Evolutionary conservation across 1,284 basidiomycete genomes (phyloP), one percentile per base, ranked within the genome.

Genomic region (Singerocomus rubriflavus): DNA sequence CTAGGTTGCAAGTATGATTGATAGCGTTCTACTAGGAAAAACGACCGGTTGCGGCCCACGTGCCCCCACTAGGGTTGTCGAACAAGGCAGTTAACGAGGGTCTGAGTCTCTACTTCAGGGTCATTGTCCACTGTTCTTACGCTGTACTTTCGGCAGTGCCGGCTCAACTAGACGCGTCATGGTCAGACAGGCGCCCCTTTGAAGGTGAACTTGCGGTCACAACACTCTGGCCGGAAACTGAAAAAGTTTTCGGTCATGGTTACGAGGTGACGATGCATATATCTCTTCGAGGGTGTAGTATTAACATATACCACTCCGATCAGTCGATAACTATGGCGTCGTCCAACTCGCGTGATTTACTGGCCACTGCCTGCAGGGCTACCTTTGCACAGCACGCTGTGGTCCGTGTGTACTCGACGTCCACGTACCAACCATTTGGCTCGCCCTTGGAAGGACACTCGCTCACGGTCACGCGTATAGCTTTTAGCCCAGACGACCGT

Each of bases 211-310:
- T 99, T 1, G 85, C 91, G 0, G 80, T 85, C 0, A 79, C 82
- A 12, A 98, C 96, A 0, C 78, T 99, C 0, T 99, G 97, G 97
- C 96, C 96, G 0, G 97, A 99, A 71, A 75, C 87, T 1, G 96
- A 99, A 64, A 99, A 99, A 68, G 76, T 99, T 3, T 99, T 98
- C 67, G 97, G 96, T 1, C 97, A 99, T 69, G 94, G 94, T 31
- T 98, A 98, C 65, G 97, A 99, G 79, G 88, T 93, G 56, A 51
- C 65, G 57, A 25, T 27, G 26, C 14, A 46, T 37, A 17, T 16
- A n/a, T 57, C 43, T 54, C 11, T 21, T 41, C 2, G 27, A 42
- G 35, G 14, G n/a, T 50, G 17, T 11, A 45, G 14, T 53, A 54
- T 48, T 58, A 31, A 52, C 9, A 11, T n/a, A n/a, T 10, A 21